phyloP scores from a whole-genome alignment of 2,329 filamentous ascomycete species.

The Apiospora hydei region DNA sequence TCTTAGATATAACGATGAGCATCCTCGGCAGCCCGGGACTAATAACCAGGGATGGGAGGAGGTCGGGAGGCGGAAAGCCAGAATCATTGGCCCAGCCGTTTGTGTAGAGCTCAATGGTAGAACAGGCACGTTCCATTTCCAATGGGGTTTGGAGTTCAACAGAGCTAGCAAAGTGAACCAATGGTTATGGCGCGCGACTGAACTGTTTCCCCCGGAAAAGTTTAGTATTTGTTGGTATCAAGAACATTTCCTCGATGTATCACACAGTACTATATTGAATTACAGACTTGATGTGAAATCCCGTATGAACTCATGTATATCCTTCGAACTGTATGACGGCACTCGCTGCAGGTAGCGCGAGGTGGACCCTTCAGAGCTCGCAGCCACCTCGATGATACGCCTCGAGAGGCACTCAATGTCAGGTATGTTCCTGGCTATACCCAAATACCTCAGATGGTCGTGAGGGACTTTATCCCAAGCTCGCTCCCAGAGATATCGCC shows the following conservation, averaged over 20 bases:
- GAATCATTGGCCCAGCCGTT: not conserved
- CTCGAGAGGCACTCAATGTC: slow-evolving; percentile 26
- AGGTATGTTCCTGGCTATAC: slow-evolving; percentile 25
- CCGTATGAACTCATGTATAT: not conserved
- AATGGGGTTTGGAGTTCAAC: no score
- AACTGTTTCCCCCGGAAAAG: not conserved
- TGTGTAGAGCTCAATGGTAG: not conserved
- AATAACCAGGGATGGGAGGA: not conserved
- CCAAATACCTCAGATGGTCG: slow-evolving; percentile 17
- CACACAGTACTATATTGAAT: no score
- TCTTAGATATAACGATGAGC: not conserved
- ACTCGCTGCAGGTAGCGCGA: not conserved
- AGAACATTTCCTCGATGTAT: no score
- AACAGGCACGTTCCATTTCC: no score
- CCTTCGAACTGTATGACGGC: not conserved
- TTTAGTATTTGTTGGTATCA: not conserved
- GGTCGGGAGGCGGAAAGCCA: not conserved
- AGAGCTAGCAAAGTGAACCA: no score
- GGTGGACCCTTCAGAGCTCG: not conserved
- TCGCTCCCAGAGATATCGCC: not conserved
- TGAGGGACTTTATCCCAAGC: not conserved
- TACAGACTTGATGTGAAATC: not conserved
- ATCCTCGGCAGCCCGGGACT: not conserved
- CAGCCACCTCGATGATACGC: slow-evolving; percentile 26
- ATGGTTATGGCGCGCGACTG: no score